Conservation (phyloP, 805 yeast genomes). For the Torulaspora indica region DNA sequence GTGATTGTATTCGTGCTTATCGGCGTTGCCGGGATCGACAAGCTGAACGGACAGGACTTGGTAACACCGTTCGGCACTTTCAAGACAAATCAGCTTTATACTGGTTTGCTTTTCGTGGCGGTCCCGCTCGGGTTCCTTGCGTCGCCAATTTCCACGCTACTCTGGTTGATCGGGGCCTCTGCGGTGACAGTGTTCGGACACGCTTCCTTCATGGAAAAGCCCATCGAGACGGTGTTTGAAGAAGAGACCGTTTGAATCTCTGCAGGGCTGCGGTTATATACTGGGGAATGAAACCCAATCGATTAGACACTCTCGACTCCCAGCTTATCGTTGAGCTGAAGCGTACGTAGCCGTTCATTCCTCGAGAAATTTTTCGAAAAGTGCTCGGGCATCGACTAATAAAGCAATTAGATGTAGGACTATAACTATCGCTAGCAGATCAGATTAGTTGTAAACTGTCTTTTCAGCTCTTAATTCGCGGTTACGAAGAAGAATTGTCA, state of each 20-base stretch:
- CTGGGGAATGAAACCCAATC: neutral
- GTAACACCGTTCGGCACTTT: conserved; percentile 67
- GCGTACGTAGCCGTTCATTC: neutral
- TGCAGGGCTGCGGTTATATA: neutral
- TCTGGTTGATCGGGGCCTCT: conserved; percentile 90
- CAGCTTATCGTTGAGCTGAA: neutral
- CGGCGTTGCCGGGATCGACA: conserved; percentile 75
- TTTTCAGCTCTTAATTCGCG: too few species aligned
- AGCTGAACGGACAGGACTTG: conserved; percentile 77
- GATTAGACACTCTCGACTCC: neutral
- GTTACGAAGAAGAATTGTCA: neutral
- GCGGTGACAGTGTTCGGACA: conserved; percentile 75
- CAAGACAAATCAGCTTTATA: conserved; percentile 76
- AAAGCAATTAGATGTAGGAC: neutral
- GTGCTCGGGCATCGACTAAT: neutral
- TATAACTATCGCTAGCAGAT: too few species aligned
- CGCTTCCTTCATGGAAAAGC: conserved; percentile 90
- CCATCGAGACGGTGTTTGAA: conserved; percentile 89
- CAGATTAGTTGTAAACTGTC: too few species aligned
- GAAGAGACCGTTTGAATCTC: conserved; percentile 47
- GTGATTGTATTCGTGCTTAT: conserved; percentile 69
- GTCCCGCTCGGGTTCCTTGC: conserved; percentile 83
- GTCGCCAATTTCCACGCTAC: conserved; percentile 79
- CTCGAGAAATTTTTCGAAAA: conserved; percentile 7
- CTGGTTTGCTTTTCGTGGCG: conserved; percentile 69